Evolutionary conservation across 176 grass and related monocot genomes (phyloP), one percentile per base, ranked within the genome.

Genomic region (Dendrocalamus sinicus): DNA sequence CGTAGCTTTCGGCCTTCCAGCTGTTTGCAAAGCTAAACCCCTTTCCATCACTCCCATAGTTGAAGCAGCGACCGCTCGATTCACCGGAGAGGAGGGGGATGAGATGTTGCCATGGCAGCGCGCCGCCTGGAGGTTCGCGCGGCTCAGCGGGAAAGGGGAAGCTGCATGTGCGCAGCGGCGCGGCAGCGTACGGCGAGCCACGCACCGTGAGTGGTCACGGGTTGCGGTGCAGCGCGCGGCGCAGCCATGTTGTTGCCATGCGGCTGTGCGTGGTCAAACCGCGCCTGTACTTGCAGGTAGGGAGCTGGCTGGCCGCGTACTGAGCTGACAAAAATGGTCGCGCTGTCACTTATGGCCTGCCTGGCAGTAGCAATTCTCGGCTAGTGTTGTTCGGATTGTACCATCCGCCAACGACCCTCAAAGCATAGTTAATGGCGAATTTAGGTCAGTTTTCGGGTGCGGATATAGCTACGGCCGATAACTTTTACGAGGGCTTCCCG

Each of bases 281-380:
- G 78, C 57, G 78, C 57, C 16, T 81, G 85, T 87, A 81, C 85
- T 87, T 81, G 24, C 78, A 68, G 60, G 78, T 81, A 45, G 70
- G 57, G 76, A 10, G 26, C 68, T 53, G 37, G 11, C 61, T 0
- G 51, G 12, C 73, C 85, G 43, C 54, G 76, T 2, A 73, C 68
- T 53, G 9, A 73, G 52, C 85, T 87, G 85, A 81, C 77, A 73
- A 73, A 74, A 74, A 75, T 81, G 77, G 85, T n/a, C 70, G 74
- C 43, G 53, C 82, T 68, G 72, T 64, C 30, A 41, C n/a, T 40
- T 10, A 45, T 43, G 59, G 32, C 22, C 52, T 52, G 52, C 32
- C 32, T 2, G 52, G 19, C 58, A 44, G 57, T 73, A 55, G 74
- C 76, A 80, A 66, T 67, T 35, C 85, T 53, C 73, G 84, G 60